Base-by-base conservation (phyloP, 1,284 basidiomycete species). In the Fomitopsis palustris region DNA sequence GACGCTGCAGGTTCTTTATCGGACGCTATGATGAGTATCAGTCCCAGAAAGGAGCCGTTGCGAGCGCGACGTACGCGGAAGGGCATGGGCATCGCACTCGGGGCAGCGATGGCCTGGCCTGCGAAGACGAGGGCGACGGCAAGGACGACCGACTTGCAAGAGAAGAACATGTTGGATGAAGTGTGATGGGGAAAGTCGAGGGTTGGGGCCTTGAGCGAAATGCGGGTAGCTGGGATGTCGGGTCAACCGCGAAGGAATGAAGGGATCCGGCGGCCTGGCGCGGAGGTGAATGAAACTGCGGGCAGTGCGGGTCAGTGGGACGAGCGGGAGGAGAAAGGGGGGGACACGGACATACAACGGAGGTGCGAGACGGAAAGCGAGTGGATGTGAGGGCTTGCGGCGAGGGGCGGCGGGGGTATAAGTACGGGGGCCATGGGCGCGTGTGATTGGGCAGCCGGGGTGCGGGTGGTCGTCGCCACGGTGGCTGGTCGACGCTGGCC, bases 1-100 rank as follows among this genome's bases (percentile, higher is more conserved):
- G 35, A 37, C 84, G 25, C 78, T 77, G 27, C 71, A 72, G 63
- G 84, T 81, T 35, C 75, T 77, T 55, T 80, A 73, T 53, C 83
- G 70, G 25, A 45, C 38, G 29, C 33, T 37, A 35, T 23, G 12
- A 35, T 49, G n/a, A 27, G 45, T 25, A 29, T 47, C 45, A 47
- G 25, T 47, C 27, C 27, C 12, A 29, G 25, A 4, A 27, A 4
- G 1, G 8, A 16, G 7, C 12, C 9, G 12, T 23, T 27, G 27
- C 14, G 3, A 8, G 9, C 17, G 38, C 21, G 38, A 75, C 76
- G 68, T 60, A 81, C 74, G 31, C 71, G 70, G 61, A 80, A 67
- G 27, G 73, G 72, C 70, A 72, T 68, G 19, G 80, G 78, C 62
- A 83, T 68, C 12, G 45, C 45, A 6, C 3, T 4, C 23, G 84